Conservation (phyloP, 495 filamentous ascomycete genomes). For the Ascobolus immersus region DNA sequence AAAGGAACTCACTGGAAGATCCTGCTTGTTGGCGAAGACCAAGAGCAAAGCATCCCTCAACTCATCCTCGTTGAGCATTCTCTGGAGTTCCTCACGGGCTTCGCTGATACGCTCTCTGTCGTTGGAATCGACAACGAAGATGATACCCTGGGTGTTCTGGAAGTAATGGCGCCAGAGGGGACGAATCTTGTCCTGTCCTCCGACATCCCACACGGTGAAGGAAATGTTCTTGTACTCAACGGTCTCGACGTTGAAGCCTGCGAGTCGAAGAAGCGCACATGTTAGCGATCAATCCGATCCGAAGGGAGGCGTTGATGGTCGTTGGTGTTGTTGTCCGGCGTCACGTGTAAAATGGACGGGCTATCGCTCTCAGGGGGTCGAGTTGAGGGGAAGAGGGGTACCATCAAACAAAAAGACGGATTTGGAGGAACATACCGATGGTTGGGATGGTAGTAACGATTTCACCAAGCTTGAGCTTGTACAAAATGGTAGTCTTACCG, state of each 20-base stretch:
- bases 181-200: slow-evolving; percentile 99
- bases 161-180: slow-evolving; percentile 99
- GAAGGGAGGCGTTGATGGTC: too few relatives aligned
- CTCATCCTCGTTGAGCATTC: slow-evolving; percentile 99
- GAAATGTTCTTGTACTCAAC: slow-evolving; percentile 99
- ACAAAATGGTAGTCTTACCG: slow-evolving; percentile 99
- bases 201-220: slow-evolving; percentile 99
- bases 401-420: too few relatives aligned
- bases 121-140: slow-evolving; percentile 99
- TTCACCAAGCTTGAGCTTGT: slow-evolving; percentile 99
- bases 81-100: slow-evolving; percentile 95
- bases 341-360: not conserved
- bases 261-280: not conserved
- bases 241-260: slow-evolving; percentile 99
- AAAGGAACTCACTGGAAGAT: slow-evolving; percentile 60
- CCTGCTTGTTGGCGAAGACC: slow-evolving; percentile 99
- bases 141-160: slow-evolving; percentile 99
- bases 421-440: slow-evolving; percentile 63
- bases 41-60: slow-evolving; percentile 87
- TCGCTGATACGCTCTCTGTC: slow-evolving; percentile 98
- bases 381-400: too few relatives aligned
- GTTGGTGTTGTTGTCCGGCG: too few relatives aligned
- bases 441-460: slow-evolving; percentile 99
- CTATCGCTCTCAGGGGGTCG: not conserved
- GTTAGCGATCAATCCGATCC: too few relatives aligned